Percentiles rank a stretch among this genome's conserved stretches.
Evolutionary conservation across 805 yeast genomes (phyloP).

Genomic region (Teunomyces lycoperdinae): DNA sequence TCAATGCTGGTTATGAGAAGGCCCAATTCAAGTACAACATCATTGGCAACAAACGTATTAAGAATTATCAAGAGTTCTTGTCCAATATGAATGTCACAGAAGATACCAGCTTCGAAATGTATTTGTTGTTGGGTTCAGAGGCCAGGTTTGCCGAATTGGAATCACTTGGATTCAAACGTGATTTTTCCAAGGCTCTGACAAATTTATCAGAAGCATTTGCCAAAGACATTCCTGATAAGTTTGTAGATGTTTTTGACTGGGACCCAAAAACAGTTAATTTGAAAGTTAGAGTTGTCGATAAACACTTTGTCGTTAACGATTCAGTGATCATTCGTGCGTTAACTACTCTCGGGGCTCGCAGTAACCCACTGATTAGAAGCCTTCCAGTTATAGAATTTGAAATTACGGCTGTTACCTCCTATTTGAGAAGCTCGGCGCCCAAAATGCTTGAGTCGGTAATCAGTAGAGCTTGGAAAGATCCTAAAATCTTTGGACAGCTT

Average conservation of each 20-base stretch:
- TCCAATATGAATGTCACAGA: constrained; percentile 24
- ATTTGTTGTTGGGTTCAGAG: constrained; percentile 27
- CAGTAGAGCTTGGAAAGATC: constrained; percentile 12
- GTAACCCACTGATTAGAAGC: not conserved
- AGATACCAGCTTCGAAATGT: constrained; percentile 15
- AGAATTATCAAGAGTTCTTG: constrained; percentile 16
- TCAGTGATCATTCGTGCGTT: constrained; percentile 21
- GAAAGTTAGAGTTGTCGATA: constrained; percentile 14
- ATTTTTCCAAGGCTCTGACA: constrained; percentile 18
- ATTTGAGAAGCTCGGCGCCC: constrained; percentile 39
- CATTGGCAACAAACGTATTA: constrained; percentile 42
- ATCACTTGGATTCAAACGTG: constrained; percentile 19
- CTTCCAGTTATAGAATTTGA: constrained; percentile 27
- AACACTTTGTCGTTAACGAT: constrained; percentile 14
- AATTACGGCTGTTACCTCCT: constrained; percentile 53
- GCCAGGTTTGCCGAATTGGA: constrained; percentile 21
- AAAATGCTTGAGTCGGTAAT: constrained; percentile 22
- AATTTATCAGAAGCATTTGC: constrained; percentile 18
- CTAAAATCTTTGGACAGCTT: constrained; percentile 5
- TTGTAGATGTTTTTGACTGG: constrained; percentile 18
- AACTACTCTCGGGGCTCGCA: constrained; percentile 24
- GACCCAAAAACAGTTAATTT: constrained; percentile 13
- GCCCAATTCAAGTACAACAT: constrained; percentile 43
- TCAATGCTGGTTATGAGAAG: constrained; percentile 52
- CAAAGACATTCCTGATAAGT: constrained; percentile 26